These are phyloP conservation scores for Moniliophthora roreri DNA, from an alignment of 1,284 basidiomycete genomes.

Conservation along the genomic window DNA sequence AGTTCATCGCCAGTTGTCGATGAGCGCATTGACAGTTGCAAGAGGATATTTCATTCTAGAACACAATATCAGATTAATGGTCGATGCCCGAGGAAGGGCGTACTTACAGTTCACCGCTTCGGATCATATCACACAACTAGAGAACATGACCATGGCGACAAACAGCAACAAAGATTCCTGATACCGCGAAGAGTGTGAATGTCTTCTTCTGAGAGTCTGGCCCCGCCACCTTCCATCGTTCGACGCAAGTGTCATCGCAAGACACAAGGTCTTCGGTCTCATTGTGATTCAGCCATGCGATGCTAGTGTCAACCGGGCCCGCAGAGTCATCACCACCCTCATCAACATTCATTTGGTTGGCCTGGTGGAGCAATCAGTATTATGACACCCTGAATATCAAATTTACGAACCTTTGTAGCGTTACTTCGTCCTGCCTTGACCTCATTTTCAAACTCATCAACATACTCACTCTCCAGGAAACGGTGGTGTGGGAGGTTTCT, in stretches of 20 bases:
- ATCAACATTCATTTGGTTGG: too few relatives aligned
- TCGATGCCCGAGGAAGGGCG: neutral
- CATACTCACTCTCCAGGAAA: slow-evolving; percentile 21
- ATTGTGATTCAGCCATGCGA: slow-evolving; percentile 14
- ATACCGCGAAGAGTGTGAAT: neutral
- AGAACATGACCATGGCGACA: slow-evolving; percentile 34
- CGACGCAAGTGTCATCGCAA: slow-evolving; percentile 23
- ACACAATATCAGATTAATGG: too few relatives aligned
- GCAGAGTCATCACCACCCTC: too few relatives aligned
- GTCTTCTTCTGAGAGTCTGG: slow-evolving; percentile 20
- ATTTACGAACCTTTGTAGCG: too few relatives aligned
- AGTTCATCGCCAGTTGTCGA: too few relatives aligned
- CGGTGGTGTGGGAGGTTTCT: slow-evolving; percentile 4
- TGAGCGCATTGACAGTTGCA: too few relatives aligned
- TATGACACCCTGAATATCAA: too few relatives aligned
- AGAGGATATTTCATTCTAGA: neutral
- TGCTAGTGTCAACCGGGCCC: neutral
- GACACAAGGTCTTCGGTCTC: slow-evolving; percentile 11
- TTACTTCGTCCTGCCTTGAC: too few relatives aligned
- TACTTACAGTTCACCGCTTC: slow-evolving; percentile 34
- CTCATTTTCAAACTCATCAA: slow-evolving; percentile 32
- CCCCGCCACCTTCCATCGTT: slow-evolving; percentile 32
- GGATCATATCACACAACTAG: slow-evolving; percentile 33
- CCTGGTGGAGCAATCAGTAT: too few relatives aligned
- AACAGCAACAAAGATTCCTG: slow-evolving; percentile 30